phyloP scores from a whole-genome alignment of 768 basidiomycete species.

The Chlorophyllum brunneum region DNA sequence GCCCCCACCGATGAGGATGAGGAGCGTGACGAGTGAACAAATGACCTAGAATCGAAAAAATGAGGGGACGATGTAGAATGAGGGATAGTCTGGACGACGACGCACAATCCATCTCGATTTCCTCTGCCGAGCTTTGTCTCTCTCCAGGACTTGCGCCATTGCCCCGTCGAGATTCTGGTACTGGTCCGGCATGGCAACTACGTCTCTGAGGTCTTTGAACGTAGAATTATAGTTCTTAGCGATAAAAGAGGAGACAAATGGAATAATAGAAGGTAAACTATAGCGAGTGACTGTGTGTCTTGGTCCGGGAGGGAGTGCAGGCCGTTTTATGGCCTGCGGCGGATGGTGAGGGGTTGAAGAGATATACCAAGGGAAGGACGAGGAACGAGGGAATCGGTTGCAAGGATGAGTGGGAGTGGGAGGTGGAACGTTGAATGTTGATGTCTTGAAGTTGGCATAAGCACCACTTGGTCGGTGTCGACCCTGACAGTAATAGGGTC shows the following conservation, averaged over 20 bases:
- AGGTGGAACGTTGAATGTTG: background rate
- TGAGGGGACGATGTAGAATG: background rate
- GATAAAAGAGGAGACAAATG: too few species aligned
- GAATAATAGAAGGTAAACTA: slow-evolving; percentile 11
- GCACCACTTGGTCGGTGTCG: background rate
- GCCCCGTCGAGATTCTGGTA: slow-evolving; percentile 13
- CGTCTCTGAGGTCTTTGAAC: background rate
- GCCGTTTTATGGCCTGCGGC: too few species aligned
- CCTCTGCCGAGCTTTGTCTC: slow-evolving; percentile 24
- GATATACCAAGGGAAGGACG: too few species aligned
- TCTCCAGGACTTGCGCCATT: slow-evolving; percentile 27
- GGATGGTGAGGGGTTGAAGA: too few species aligned
- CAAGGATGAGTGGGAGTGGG: background rate
- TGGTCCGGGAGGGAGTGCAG: background rate
- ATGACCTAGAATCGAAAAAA: slow-evolving; percentile 41
- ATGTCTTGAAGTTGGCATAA: background rate
- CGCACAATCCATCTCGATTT: slow-evolving; percentile 60
- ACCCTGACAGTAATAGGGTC: too few species aligned
- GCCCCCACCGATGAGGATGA: slow-evolving; percentile 52
- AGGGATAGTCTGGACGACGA: slow-evolving; percentile 13
- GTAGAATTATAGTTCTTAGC: too few species aligned
- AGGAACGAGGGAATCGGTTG: background rate
- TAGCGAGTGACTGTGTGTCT: slow-evolving; percentile 12
- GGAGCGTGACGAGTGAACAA: slow-evolving; percentile 41
- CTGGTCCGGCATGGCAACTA: slow-evolving; percentile 14